Evolutionary conservation across 2,329 filamentous ascomycete species (phyloP), one percentile per base, ranked within the genome.

Genomic region (Apiospora hydei): DNA sequence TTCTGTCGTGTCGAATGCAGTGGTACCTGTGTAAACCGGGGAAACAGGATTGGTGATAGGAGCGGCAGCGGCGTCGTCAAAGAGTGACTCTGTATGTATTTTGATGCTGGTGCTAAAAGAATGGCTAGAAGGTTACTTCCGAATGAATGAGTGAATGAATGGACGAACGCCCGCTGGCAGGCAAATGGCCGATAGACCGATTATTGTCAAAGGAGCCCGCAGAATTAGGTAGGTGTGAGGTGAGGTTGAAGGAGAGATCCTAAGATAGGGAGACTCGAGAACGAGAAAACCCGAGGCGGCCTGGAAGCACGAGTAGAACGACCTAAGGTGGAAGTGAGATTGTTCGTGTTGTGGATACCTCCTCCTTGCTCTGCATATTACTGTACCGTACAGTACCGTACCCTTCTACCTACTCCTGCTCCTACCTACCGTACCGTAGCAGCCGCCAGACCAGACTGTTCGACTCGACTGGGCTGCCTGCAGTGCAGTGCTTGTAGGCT

Each of bases 121-220:
- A 81, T 80, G 84, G 82, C 80, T 82, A 75, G 75, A 80, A 79
- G 79, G 78, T 81, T 77, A 75, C 73, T 77, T 80, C 77, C 79
- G 78, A 89, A 88, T 78, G 87, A 89, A 83, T 85, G 89, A 68
- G 43, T 38, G 89, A 68, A 46, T 38, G 89, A 83, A 64, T 64
- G 57, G 57, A 64, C 57, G 57, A 85, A 84, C 82, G 86, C 88
- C 88, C 82, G 87, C 86, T 86, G 84, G 85, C 86, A 87, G 86
- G 86, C 86, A 82, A 79, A 78, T 76, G 74, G 77, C 75, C 78
- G 77, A 74, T 75, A 77, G 76, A 76, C 77, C 77, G 77, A 79
- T 83, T 81, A 79, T 83, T 81, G 81, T 85, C 81, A 81, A 77
- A 71, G 73, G 34, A 78, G 76, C 72, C 73, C 77, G 74, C 75